Conservation (phyloP, 2,329 filamentous ascomycete genomes). For the Endoconidiophora polonica region DNA sequence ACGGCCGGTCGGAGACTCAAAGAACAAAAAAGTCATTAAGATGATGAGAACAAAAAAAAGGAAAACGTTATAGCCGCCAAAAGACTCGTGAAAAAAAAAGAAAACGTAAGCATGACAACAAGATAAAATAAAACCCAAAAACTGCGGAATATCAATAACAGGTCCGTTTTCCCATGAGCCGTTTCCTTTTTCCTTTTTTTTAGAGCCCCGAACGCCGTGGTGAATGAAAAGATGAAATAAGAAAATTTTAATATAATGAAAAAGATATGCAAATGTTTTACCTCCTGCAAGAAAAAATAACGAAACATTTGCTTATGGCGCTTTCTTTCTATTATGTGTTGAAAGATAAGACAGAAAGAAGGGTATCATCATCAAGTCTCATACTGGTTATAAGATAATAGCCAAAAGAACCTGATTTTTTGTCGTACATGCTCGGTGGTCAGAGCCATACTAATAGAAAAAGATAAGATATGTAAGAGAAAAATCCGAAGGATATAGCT, state of each 20-base stretch:
- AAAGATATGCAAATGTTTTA: too few relatives aligned
- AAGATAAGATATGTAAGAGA: background rate
- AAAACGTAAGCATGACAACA: background rate
- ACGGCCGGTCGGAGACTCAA: constrained; percentile 8
- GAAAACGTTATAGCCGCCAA: background rate
- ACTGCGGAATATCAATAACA: constrained; percentile 8
- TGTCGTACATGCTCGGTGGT: too few relatives aligned
- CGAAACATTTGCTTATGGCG: too few relatives aligned
- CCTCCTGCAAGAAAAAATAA: too few relatives aligned
- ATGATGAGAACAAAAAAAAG: background rate
- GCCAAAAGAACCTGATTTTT: too few relatives aligned
- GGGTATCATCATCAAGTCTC: too few relatives aligned
- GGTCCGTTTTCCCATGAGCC: constrained; percentile 9
- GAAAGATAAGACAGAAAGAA: background rate
- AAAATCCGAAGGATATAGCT: background rate
- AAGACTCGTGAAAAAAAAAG: constrained; percentile 4
- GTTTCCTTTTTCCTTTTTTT: constrained; percentile 11
- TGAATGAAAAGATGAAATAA: background rate
- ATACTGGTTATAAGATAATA: too few relatives aligned
- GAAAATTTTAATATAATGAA: too few relatives aligned
- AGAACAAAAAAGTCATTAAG: background rate
- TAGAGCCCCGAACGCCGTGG: constrained; percentile 10
- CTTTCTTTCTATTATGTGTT: too few relatives aligned
- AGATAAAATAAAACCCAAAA: constrained; percentile 3
- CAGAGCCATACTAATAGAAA: background rate